phyloP scores from a whole-genome alignment of 2,329 filamentous ascomycete species.

The Lasiodiplodia sp. region DNA sequence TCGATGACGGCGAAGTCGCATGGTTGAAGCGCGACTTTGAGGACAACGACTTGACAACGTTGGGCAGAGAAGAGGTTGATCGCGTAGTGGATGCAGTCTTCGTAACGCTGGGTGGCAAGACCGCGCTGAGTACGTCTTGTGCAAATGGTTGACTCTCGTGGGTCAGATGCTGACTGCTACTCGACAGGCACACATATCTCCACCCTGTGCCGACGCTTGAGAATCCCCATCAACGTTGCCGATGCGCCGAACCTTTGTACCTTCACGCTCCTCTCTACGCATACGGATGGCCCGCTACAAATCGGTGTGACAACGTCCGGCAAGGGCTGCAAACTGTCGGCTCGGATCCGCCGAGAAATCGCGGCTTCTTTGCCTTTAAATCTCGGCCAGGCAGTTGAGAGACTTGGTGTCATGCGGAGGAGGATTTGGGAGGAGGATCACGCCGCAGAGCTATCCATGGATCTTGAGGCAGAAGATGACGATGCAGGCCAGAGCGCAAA shows the following conservation, averaged over 20 bases:
- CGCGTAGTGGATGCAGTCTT: conserved; percentile 90
- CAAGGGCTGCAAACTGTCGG: conserved; percentile 90
- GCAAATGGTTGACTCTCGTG: neutral
- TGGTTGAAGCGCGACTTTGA: conserved; percentile 73
- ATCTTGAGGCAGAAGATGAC: conserved; percentile 62
- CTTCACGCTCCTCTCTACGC: conserved; percentile 87
- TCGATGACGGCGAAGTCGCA: conserved; percentile 70
- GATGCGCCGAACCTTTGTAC: conserved; percentile 87
- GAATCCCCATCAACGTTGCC: conserved; percentile 92
- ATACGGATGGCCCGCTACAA: conserved; percentile 89
- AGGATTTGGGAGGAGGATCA: conserved; percentile 57
- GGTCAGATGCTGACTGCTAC: conserved; percentile 30
- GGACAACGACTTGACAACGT: conserved; percentile 72
- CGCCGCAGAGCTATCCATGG: conserved; percentile 55
- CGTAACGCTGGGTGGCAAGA: conserved; percentile 68
- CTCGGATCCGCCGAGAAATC: conserved; percentile 87
- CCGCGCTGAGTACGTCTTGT: conserved; percentile 53
- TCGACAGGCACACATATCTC: conserved; percentile 71
- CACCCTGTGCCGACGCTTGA: conserved; percentile 74
- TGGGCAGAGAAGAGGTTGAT: conserved; percentile 82
- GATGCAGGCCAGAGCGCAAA: conserved; percentile 76
- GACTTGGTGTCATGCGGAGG: conserved; percentile 67
- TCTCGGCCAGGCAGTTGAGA: conserved; percentile 78
- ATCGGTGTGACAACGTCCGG: conserved; percentile 96
- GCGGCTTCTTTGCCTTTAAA: conserved; percentile 77